Conservation (phyloP, 169 alveolate species). For the Cryptosporidium felis region DNA sequence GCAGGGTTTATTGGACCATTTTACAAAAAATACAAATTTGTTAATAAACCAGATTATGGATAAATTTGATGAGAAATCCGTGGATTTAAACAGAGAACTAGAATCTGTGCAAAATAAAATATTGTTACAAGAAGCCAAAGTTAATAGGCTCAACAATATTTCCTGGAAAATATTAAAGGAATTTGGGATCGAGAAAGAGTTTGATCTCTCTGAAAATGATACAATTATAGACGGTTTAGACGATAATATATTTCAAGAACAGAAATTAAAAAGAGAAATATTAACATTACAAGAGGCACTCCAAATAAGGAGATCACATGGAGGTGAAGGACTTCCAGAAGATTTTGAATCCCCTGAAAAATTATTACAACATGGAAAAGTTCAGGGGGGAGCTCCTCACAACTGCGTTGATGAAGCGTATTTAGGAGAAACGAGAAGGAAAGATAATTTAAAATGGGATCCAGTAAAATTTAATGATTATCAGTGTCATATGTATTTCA, state of each 20-base stretch:
- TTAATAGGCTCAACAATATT: conserved; percentile 38
- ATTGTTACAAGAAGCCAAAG: conserved; percentile 45
- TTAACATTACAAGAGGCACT: conserved; percentile 60
- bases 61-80: conserved; percentile 51
- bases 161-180: conserved; percentile 58
- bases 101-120: conserved; percentile 16
- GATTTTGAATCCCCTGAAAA: conserved; percentile 54
- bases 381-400: conserved; percentile 22
- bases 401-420: neutral
- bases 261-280: neutral
- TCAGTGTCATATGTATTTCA: neutral
- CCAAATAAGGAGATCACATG: conserved; percentile 64
- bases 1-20: conserved; percentile 38
- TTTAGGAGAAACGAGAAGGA: neutral
- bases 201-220: conserved; percentile 24
- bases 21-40: conserved; percentile 31
- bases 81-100: conserved; percentile 6
- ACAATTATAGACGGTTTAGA: neutral
- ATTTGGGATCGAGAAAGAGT: neutral
- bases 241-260: neutral
- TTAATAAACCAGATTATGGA: conserved; percentile 35
- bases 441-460: neutral
- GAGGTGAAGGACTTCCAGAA: conserved; percentile 51
- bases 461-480: neutral
- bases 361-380: conserved; percentile 15